phyloP scores from a whole-genome alignment of 352 stramenopile genomes.

The Phytophthora uliginosa region DNA sequence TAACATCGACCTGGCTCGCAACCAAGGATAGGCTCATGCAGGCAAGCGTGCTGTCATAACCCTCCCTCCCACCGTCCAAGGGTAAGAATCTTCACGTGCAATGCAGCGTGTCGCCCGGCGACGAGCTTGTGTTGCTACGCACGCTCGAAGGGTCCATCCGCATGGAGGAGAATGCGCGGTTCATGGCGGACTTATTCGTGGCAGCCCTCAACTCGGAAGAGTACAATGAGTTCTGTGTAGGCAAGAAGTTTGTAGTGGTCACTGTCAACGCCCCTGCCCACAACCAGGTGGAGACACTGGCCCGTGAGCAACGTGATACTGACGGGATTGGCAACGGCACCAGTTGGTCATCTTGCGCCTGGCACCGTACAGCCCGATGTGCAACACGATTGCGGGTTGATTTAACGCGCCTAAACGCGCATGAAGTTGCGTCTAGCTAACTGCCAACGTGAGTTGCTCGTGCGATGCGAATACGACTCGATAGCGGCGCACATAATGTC shows the following conservation, averaged over 20 bases:
- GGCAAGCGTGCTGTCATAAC: conserved; percentile 1
- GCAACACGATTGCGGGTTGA: not conserved
- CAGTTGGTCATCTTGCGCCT: not conserved
- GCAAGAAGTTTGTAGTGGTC: not conserved
- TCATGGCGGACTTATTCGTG: not conserved
- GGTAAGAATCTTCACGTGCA: not conserved
- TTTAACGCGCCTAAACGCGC: not conserved
- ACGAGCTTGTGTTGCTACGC: not conserved
- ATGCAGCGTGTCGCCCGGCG: not conserved
- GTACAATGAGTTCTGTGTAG: not conserved
- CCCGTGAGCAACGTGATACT: not conserved
- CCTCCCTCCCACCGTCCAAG: not conserved
- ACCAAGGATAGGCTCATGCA: conserved; percentile 9
- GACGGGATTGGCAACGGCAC: not conserved
- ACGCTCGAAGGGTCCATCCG: not conserved
- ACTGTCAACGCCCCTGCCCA: not conserved
- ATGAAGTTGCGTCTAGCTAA: not conserved
- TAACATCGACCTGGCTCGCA: conserved; percentile 7
- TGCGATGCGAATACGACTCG: too few species aligned
- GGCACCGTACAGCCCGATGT: not conserved
- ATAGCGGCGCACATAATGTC: too few species aligned
- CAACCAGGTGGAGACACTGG: not conserved
- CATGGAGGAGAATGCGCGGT: not conserved
- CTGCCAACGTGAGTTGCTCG: not conserved
- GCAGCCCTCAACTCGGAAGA: not conserved